phyloP scores from a whole-genome alignment of 805 yeast genomes.

The Candida tibetensis region DNA sequence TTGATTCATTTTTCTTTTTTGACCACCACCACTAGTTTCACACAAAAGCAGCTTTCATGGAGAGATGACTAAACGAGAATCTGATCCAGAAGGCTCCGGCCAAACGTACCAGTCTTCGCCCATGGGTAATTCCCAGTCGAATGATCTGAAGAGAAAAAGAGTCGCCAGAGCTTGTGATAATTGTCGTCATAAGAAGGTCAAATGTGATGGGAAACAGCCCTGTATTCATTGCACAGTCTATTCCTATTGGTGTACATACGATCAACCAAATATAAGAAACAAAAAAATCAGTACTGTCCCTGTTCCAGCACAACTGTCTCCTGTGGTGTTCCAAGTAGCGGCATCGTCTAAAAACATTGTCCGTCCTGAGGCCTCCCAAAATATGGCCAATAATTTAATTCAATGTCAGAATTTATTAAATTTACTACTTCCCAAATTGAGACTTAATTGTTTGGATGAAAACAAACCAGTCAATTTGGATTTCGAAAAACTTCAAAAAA shows the following conservation, averaged over 20 bases:
- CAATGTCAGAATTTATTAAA: conserved; percentile 35
- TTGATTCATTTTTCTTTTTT: too few species aligned
- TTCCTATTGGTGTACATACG: conserved; percentile 79
- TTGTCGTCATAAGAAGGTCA: conserved; percentile 72
- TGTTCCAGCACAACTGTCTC: conserved; percentile 20
- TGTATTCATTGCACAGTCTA: conserved; percentile 85
- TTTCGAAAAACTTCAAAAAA: conserved; percentile 30
- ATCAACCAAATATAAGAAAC: conserved; percentile 66
- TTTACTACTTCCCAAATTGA: conserved; percentile 33
- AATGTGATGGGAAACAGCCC: conserved; percentile 77
- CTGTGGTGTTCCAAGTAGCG: conserved; percentile 16
- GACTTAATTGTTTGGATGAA: conserved; percentile 34
- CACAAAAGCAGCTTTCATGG: neutral
- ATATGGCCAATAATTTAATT: conserved; percentile 18
- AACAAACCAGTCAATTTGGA: conserved; percentile 25
- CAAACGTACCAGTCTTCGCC: neutral
- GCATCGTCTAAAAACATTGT: conserved; percentile 14
- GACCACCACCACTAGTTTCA: too few species aligned
- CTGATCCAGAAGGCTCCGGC: neutral
- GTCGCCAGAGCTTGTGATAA: conserved; percentile 76
- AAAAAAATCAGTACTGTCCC: conserved; percentile 37
- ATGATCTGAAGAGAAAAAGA: conserved; percentile 47
- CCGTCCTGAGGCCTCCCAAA: conserved; percentile 12
- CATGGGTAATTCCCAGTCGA: neutral
- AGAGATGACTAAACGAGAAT: neutral